These are phyloP conservation scores for Penicillium ochrochloron DNA, from an alignment of 495 filamentous ascomycete genomes.

Conservation along the genomic window DNA sequence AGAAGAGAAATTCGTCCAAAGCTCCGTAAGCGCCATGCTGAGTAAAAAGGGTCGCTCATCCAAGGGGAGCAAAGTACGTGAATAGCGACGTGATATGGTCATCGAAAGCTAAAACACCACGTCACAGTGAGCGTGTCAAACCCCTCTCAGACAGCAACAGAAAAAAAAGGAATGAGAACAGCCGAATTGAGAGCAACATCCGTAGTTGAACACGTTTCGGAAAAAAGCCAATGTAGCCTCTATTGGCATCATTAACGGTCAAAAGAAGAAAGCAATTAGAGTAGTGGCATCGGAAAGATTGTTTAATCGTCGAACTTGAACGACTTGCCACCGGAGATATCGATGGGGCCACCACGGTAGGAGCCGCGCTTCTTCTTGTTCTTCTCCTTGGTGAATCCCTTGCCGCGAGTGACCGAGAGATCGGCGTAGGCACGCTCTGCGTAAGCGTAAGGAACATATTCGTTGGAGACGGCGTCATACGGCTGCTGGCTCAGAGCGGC, in stretches of 20 bases:
- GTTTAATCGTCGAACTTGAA: constrained; percentile 86
- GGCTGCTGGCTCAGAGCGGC: constrained; percentile 51
- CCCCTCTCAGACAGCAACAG: constrained; percentile 1
- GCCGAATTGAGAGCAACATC: background rate
- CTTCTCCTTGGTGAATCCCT: constrained; percentile 99
- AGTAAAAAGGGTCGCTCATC: constrained; percentile 18
- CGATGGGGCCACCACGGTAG: constrained; percentile 83
- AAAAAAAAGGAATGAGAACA: background rate
- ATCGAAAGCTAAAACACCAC: background rate
- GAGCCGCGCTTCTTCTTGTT: constrained; percentile 90
- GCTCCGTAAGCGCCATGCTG: constrained; percentile 40
- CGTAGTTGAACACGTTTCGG: background rate
- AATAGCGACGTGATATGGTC: constrained; percentile 2
- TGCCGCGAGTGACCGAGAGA: constrained; percentile 87
- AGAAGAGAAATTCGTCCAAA: constrained; percentile 20
- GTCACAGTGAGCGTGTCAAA: background rate
- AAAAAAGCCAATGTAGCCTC: background rate
- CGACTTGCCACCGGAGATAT: constrained; percentile 67
- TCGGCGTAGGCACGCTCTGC: constrained; percentile 85
- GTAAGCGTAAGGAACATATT: constrained; percentile 83
- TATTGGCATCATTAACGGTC: background rate
- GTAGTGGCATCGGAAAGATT: background rate
- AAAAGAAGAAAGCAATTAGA: background rate
- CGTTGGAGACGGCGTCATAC: constrained; percentile 62
- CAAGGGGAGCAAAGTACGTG: constrained; percentile 1